Evolutionary conservation across 164 flowering plant genomes (phyloP).

Genomic region (Akebia trifoliata): DNA sequence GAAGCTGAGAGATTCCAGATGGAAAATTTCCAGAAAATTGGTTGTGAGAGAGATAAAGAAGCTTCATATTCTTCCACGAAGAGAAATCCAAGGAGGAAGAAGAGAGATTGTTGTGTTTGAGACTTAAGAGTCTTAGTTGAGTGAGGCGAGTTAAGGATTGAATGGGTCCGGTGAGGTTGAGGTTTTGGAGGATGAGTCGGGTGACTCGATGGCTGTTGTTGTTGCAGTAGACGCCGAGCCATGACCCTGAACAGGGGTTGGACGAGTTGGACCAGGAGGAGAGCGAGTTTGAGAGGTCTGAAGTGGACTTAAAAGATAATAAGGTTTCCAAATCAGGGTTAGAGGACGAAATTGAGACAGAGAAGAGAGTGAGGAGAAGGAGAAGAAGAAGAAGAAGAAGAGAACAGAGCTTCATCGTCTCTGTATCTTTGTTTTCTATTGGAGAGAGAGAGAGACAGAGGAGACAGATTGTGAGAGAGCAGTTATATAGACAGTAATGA

Average conservation of each 20-base stretch:
- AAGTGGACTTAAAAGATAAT: slow-evolving; percentile 25
- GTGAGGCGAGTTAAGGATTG: slow-evolving; percentile 23
- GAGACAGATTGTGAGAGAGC: no score
- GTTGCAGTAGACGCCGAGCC: slow-evolving; percentile 48
- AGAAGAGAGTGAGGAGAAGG: slow-evolving; percentile 8
- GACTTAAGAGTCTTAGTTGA: slow-evolving; percentile 39
- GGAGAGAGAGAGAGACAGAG: background rate
- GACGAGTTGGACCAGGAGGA: slow-evolving; percentile 33
- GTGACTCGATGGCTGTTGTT: slow-evolving; percentile 28
- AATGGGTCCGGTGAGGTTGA: slow-evolving; percentile 34
- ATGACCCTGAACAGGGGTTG: slow-evolving; percentile 32
- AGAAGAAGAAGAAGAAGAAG: slow-evolving; percentile 1
- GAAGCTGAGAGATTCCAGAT: slow-evolving; percentile 29
- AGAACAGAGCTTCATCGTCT: slow-evolving; percentile 16
- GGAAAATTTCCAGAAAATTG: slow-evolving; percentile 35
- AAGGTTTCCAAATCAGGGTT: slow-evolving; percentile 20
- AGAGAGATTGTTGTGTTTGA: slow-evolving; percentile 29
- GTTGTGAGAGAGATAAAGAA: slow-evolving; percentile 45
- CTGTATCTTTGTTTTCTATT: background rate
- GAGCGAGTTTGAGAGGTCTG: slow-evolving; percentile 23
- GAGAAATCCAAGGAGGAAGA: slow-evolving; percentile 24
- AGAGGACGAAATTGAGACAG: slow-evolving; percentile 10
- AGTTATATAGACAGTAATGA: no score
- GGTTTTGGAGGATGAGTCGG: slow-evolving; percentile 34
- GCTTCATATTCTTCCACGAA: slow-evolving; percentile 37